Conservation (phyloP, 2,329 filamentous ascomycete species). For the Epicoccum sorghinum region DNA sequence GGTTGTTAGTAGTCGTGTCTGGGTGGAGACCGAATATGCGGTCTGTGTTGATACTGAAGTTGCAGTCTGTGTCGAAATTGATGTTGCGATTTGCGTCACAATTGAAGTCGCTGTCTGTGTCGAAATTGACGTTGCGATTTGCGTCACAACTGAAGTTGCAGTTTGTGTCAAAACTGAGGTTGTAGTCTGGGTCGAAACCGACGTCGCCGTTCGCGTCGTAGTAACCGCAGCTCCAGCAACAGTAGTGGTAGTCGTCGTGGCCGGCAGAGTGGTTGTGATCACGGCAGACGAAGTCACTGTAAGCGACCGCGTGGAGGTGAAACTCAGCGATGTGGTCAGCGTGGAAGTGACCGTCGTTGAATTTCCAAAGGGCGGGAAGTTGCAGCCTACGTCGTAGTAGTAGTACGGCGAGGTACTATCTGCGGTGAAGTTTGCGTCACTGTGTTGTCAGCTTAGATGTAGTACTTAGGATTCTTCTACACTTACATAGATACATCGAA, state of each 20-base stretch:
- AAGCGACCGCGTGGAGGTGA: neutral
- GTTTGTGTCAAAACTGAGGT: too few relatives aligned
- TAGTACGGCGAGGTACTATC: neutral
- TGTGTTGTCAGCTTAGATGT: neutral
- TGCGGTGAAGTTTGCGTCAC: neutral
- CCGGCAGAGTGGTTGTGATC: neutral
- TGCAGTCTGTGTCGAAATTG: neutral
- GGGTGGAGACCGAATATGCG: neutral
- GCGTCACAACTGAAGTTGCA: too few relatives aligned
- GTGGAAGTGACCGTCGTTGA: neutral
- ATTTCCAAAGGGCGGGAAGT: conserved; percentile 1
- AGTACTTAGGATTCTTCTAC: neutral
- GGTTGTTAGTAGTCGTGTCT: neutral
- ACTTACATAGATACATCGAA: conserved; percentile 26
- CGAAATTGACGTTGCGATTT: too few relatives aligned
- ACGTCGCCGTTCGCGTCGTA: neutral
- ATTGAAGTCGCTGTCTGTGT: too few relatives aligned
- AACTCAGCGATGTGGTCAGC: neutral
- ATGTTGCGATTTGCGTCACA: too few relatives aligned
- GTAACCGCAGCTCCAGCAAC: neutral
- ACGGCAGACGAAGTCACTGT: neutral
- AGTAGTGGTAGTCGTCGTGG: neutral
- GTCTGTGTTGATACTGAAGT: neutral
- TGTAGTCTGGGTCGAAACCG: too few relatives aligned
- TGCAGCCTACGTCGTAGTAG: conserved; percentile 2